Evolutionary conservation across 371 early-diverging fungal genomes (phyloP), one percentile per base, ranked within the genome.

Genomic region (Mortierella sp.): DNA sequence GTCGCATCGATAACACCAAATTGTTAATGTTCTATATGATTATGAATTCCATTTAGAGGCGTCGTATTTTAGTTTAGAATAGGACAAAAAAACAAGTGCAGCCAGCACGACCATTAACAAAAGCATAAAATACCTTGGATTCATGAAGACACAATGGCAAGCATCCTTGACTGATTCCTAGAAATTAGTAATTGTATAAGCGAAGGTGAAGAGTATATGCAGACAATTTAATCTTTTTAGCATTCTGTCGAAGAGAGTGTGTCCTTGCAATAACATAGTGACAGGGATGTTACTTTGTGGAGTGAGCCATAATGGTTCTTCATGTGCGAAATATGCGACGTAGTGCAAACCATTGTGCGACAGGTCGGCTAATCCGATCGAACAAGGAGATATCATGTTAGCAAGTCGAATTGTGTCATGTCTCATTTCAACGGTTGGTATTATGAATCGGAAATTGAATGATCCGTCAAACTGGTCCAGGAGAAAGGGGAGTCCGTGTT

Each of bases 1-100:
- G 12, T 66, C 61, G 66, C 84, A 84, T n/a, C 47, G 64, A 59
- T 79, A 70, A 47, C 84, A 84, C 51, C 55, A 83, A 49, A 84
- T 79, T 2, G 75, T 75, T 59, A 84, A 64, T 4, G 83, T 65
- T 53, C 83, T 82, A 55, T 22, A 37, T 7, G 2, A 32, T 13
- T 6, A 8, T 32, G 23, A 45, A 17, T 15, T 3, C 3, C n/a
- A 45, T 45, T 9, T 3, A 15, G 22, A n/a, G 10, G 19, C 22
- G 6, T 19, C 10, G 60, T n/a, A 53, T 45, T n/a, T 26, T 19
- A 66, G 34, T 31, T 57, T 22, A 35, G n/a, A 35, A 28, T 40
- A 64, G 53, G 28, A n/a, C n/a, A n/a, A n/a, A n/a, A n/a, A 17
- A 22, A 26, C 34, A n/a, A 5, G 5, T 6, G 9, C 51, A n/a